A percentile compares a stretch with the other conserved stretches of the same genome.
Evolutionary conservation across 2,329 filamentous ascomycete species (phyloP).

Genomic region (Colletotrichum eleusines): DNA sequence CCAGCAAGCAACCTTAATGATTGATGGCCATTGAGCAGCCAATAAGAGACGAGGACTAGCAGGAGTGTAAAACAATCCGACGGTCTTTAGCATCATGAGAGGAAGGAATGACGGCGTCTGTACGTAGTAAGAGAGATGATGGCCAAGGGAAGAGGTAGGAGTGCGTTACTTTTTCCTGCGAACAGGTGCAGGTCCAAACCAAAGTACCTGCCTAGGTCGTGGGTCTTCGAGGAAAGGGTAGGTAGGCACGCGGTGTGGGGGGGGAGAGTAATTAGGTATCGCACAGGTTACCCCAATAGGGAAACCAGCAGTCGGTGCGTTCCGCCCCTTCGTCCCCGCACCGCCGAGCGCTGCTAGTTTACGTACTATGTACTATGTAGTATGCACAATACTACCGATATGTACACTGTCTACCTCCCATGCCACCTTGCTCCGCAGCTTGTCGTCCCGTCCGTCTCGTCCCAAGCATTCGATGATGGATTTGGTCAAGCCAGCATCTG

Average conservation of each 20-base stretch:
- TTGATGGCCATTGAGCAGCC: slow-evolving; percentile 18
- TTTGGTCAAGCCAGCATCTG: slow-evolving; percentile 14
- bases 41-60: slow-evolving; percentile 5
- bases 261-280: no score
- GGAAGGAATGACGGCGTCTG: neutral
- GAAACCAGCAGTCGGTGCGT: slow-evolving; percentile 15
- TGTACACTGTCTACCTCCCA: no score
- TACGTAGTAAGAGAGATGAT: neutral
- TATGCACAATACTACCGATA: no score
- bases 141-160: neutral
- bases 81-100: no score
- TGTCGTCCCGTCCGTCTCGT: slow-evolving; percentile 36
- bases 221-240: neutral
- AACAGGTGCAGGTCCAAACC: neutral
- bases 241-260: no score
- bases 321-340: slow-evolving; percentile 15
- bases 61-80: slow-evolving; percentile 3
- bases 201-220: neutral
- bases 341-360: no score
- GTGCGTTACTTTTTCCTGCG: neutral
- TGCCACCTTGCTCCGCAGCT: no score
- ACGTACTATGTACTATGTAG: no score
- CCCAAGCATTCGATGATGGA: slow-evolving; percentile 39
- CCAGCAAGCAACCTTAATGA: slow-evolving; percentile 35
- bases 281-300: slow-evolving; percentile 38